Evolutionary conservation across 139 green algal species (phyloP).

Genomic region (Monoraphidium neglectum): DNA sequence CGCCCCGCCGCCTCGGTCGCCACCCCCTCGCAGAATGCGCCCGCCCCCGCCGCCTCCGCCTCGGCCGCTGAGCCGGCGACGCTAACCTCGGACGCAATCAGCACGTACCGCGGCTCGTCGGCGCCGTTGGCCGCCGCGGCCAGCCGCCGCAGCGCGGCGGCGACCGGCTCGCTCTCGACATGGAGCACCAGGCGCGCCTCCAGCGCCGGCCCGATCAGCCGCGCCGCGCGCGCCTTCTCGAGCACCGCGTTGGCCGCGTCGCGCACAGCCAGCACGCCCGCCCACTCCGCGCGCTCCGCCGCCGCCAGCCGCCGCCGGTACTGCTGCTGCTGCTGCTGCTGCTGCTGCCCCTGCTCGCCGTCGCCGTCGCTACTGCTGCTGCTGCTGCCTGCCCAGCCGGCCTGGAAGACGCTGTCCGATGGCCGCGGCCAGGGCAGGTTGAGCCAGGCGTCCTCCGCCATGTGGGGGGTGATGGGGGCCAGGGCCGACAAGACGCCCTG

Average conservation of each 20-base stretch:
- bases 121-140: conserved; percentile 60
- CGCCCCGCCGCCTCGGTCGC: conserved; percentile 44
- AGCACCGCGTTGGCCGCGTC: conserved; percentile 76
- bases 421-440: conserved; percentile 57
- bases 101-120: conserved; percentile 83
- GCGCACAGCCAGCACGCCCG: conserved; percentile 54
- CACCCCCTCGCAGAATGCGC: conserved; percentile 21
- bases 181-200: conserved; percentile 82
- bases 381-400: too few relatives aligned
- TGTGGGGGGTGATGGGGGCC: conserved; percentile 90
- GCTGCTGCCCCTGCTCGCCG: not conserved
- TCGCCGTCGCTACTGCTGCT: not conserved
- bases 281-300: conserved; percentile 50
- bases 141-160: conserved; percentile 53
- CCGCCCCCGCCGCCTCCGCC: conserved; percentile 1
- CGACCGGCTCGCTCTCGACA: conserved; percentile 49
- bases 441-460: conserved; percentile 97
- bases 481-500: conserved; percentile 63
- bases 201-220: conserved; percentile 79
- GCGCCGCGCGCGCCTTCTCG: conserved; percentile 75
- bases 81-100: conserved; percentile 75
- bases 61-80: conserved; percentile 10
- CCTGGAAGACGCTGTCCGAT: not conserved
- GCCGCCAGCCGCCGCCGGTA: conserved; percentile 18
- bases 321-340: conserved; percentile 13